Evolutionary conservation across 2,329 filamentous ascomycete genomes (phyloP).

Genomic region (Monosporascus sp.): DNA sequence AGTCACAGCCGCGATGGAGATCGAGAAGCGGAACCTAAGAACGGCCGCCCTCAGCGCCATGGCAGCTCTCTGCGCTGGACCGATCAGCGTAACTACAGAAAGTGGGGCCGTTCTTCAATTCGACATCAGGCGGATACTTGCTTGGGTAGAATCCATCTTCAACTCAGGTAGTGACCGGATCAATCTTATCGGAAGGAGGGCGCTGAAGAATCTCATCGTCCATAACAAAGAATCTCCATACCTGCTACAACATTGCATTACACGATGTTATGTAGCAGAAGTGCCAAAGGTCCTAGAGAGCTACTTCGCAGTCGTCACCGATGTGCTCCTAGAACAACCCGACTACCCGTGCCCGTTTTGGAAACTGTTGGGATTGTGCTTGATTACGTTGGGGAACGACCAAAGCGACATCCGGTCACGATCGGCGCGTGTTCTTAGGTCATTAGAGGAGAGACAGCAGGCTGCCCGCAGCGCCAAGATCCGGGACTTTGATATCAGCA

Average conservation of each 20-base stretch:
- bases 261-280: slow-evolving; percentile 82
- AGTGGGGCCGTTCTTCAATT: slow-evolving; percentile 86
- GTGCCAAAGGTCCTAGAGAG: slow-evolving; percentile 81
- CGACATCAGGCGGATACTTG: slow-evolving; percentile 85
- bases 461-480: slow-evolving; percentile 75
- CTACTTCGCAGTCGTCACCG: slow-evolving; percentile 88
- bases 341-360: slow-evolving; percentile 83
- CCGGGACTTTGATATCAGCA: slow-evolving; percentile 96
- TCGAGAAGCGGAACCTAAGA: slow-evolving; percentile 88
- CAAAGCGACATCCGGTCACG: slow-evolving; percentile 85
- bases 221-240: slow-evolving; percentile 86
- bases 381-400: slow-evolving; percentile 91
- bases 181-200: slow-evolving; percentile 82
- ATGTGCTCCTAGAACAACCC: slow-evolving; percentile 78
- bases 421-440: slow-evolving; percentile 74
- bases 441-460: slow-evolving; percentile 75
- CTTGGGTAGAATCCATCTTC: slow-evolving; percentile 95
- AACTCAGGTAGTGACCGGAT: slow-evolving; percentile 86
- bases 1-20: slow-evolving; percentile 86
- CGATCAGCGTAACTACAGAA: slow-evolving; percentile 82
- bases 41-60: slow-evolving; percentile 91
- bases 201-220: slow-evolving; percentile 81
- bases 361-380: slow-evolving; percentile 80
- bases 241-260: slow-evolving; percentile 82
- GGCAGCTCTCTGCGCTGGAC: slow-evolving; percentile 84